Evolutionary conservation across 23 red algal species (phyloP), one percentile per base, ranked within the genome.

Genomic region (Chondrus crispus): DNA sequence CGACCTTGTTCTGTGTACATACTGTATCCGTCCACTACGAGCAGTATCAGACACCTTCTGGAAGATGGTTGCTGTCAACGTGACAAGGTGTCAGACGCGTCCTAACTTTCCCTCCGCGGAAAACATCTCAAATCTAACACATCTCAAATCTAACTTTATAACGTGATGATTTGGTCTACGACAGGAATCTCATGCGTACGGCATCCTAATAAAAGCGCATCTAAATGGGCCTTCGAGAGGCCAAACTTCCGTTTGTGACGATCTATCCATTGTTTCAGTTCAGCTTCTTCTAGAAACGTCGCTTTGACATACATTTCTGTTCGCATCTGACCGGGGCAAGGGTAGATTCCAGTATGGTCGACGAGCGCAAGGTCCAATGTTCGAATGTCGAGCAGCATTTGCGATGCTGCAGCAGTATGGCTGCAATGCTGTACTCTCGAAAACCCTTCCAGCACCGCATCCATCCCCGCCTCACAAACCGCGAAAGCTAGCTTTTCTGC

Each of bases 241-340:
- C 35, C 35, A 22, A 66, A 32, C 18, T 19, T 66, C 18, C 60
- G 60, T 32, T 66, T 66, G 35, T 66, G 60, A 6, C 35, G 26
- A 9, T 66, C 8, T 19, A 32, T 32, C 60, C 60, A 66, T 1
- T 9, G 9, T 32, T 32, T 66, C 60, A 66, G 26, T 32, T 66
- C 60, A 22, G 26, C 60, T n/a, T 66, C 60, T 32, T 66, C 60
- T 32, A 66, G 60, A 66, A 66, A 66, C 26, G 60, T 66, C 18
- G 60, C 60, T 66, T 66, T 66, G 26, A 66, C 60, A n/a, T 66
- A 66, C 60, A 66, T 66, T 66, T 66, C 60, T 19, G 60, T 66
- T n/a, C 60, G 26, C 35, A 32, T 32, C 20, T 32, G 26, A 66
- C 60, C 60, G 18, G 60, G 60, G 18, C 60, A 66, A 13, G 60